Percentiles rank a stretch among this genome's conserved stretches.
These are phyloP conservation scores for Boletus huronensis DNA, from an alignment of 768 basidiomycete genomes.

Conservation along the genomic window DNA sequence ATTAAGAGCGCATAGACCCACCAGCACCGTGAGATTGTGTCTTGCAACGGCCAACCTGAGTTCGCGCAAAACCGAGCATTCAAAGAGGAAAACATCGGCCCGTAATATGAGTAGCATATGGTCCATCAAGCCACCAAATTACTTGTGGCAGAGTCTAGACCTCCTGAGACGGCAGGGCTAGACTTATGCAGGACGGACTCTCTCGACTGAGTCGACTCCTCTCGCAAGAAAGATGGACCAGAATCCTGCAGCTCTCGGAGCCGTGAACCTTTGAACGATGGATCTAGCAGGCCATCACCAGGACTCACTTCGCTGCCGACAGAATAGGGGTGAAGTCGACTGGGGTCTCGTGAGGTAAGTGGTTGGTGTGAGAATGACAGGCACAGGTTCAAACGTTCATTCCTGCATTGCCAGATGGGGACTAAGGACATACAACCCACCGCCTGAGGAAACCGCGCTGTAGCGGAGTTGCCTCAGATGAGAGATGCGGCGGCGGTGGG, in stretches of 20 bases:
- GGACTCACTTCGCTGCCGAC: constrained; percentile 11
- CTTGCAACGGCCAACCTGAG: neutral
- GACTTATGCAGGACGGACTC: neutral
- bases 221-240: neutral
- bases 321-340: neutral
- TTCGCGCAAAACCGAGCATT: neutral
- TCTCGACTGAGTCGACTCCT: neutral
- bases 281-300: constrained; percentile 6
- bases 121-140: constrained; percentile 30
- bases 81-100: neutral
- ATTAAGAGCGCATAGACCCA: neutral
- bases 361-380: constrained; percentile 11
- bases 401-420: constrained; percentile 10
- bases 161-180: neutral
- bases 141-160: constrained; percentile 18
- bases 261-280: constrained; percentile 12
- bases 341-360: neutral
- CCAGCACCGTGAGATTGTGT: constrained; percentile 14
- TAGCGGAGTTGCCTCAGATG: constrained; percentile 17
- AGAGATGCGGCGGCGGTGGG: constrained; percentile 9
- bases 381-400: constrained; percentile 9
- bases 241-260: constrained; percentile 9
- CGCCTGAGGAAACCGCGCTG: constrained; percentile 4
- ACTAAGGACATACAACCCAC: constrained; percentile 3
- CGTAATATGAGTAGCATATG: constrained; percentile 10